Evolutionary conservation across 2,329 filamentous ascomycete species (phyloP), one percentile per base, ranked within the genome.

Genomic region (Ascochyta fabae): DNA sequence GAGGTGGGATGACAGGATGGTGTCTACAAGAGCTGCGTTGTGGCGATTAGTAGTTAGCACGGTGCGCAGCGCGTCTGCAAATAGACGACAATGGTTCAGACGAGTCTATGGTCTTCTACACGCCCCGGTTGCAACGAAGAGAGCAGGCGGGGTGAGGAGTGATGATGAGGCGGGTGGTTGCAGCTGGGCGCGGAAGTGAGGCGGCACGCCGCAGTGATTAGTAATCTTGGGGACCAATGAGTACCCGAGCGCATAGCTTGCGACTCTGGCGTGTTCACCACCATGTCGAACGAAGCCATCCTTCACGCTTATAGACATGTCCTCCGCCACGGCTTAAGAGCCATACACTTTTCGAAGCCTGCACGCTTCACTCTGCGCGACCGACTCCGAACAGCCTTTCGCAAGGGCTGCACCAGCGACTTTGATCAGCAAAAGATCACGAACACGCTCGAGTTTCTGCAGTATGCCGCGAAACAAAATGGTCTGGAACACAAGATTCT

Each of bases 401-500:
- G 78, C 46, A 72, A 64, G 46, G 67, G 68, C 34, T 51, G 65
- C 42, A 47, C 64, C n/a, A 43, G 55, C 13, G 61, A 72, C 38
- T 77, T 74, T 55, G 63, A 74, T 51, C 60, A 75, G 6, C 75
- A 79, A 42, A 81, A 80, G 46, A 80, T 90, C 47, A 77, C 82
- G 59, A 85, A 87, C 57, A 95, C 91, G 0, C 67, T 90, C 4
- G 85, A 86, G 71, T 94, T 95, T 68, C 76, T 94, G 1, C 76
- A 85, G 29, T 84, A 85, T 36, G 91, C 91, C 4, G 82, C 84
- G 1, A 79, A 76, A 58, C 81, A 85, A 65, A 83, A 76, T 51
- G 90, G 89, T 0, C 64, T 92, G 29, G 91, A 94, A 79, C 89
- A 93, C 71, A 82, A 77, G 52, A 83, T 95, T 8, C 69, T 94